Conservation (phyloP, 164 flowering plant species). For the Nymphaea thermarum region DNA sequence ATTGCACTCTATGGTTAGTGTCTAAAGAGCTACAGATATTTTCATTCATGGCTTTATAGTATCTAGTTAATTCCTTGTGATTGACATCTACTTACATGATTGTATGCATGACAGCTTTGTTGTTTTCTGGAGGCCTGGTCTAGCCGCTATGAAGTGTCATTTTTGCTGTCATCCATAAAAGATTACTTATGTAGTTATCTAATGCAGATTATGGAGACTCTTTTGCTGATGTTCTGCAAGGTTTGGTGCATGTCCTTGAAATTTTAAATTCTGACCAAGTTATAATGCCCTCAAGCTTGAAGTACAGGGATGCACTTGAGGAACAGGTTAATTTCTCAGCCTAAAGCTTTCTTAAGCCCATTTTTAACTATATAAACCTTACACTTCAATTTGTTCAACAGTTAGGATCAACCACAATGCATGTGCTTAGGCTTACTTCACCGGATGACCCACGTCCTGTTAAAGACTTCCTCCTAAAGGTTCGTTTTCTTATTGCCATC, state of each 20-base stretch:
- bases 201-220: constrained; percentile 80
- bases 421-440: constrained; percentile 59
- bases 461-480: constrained; percentile 66
- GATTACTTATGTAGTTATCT: neutral
- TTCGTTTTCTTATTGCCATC: constrained; percentile 17
- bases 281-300: constrained; percentile 60
- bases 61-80: no score
- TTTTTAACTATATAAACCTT: neutral
- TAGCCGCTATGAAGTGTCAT: no score
- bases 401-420: constrained; percentile 71
- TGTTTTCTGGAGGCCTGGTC: no score
- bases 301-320: constrained; percentile 67
- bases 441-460: constrained; percentile 30
- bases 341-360: neutral
- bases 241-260: constrained; percentile 57
- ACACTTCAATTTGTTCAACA: constrained; percentile 15
- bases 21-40: no score
- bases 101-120: no score
- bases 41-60: no score
- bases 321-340: constrained; percentile 48
- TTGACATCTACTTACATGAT: no score
- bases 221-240: constrained; percentile 66
- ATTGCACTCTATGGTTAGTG: no score
- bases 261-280: constrained; percentile 36
- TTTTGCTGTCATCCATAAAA: no score